Evolutionary conservation across 2,329 filamentous ascomycete species (phyloP), one percentile per base, ranked within the genome.

Genomic region (Ascochyta koolunga): DNA sequence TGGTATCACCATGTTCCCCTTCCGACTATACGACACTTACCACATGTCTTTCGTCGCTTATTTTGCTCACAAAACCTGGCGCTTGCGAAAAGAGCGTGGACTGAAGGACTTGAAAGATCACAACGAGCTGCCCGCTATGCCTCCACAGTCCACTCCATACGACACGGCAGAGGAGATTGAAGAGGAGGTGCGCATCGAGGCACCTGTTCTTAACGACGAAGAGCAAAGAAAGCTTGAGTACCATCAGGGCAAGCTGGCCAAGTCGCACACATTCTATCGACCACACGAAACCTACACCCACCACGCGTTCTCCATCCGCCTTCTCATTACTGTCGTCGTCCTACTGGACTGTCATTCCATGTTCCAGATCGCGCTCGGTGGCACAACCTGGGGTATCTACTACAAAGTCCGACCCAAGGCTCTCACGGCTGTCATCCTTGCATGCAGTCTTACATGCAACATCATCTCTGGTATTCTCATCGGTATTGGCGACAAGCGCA

Each of bases 221-320:
- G 88, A 95, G 71, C 88, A 92, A 67, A 80, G 81, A 56, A 84
- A 82, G 39, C 80, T 96, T 10, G 81, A 86, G 40, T 86, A 95
- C 69, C 91, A 96, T 66, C 89, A 93, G 67, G 82, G 80, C 63
- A 93, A 93, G 67, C 88, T 95, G 61, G 82, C 89, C 59, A 90
- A 88, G 61, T 91, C 89, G 0, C 91, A 96, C 71, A 92, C 89
- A 5, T 96, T 93, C 75, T 96, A 95, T 79, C 92, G 92, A 64
- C 90, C 91, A 0, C 89, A 95, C 73, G 91, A 96, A 73, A 96
- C 91, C 0, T 80, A 84, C n/a, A 96, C 91, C 0, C 91, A 96
- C 70, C 81, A 85, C 68, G 88, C 91, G 0, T 96, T 96, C 58
- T 90, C 91, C 0, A 78, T 93, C 1, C 81, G 83, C 27, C 80